Evolutionary conservation across 202 grass and related monocot genomes (phyloP).

Genomic region (Eragrostis tef): DNA sequence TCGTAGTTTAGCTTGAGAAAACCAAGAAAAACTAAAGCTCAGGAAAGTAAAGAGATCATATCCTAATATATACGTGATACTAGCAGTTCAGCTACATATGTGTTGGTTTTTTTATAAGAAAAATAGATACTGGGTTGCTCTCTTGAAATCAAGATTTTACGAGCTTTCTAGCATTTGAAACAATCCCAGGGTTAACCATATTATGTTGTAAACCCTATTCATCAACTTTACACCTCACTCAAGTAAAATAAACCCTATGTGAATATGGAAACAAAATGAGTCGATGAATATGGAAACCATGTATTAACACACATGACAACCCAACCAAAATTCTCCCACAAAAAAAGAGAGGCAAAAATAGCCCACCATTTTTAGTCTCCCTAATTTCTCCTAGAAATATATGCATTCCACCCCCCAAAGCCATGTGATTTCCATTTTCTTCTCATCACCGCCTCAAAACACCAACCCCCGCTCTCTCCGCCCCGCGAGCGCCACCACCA

Average conservation of each 20-base stretch:
- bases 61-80: too few relatives aligned
- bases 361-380: constrained; percentile 59
- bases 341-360: constrained; percentile 39
- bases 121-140: background rate
- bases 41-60: too few relatives aligned
- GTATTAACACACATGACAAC: constrained; percentile 10
- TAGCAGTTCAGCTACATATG: background rate
- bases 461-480: constrained; percentile 20
- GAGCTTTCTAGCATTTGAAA: background rate
- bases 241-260: background rate
- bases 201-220: background rate
- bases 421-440: constrained; percentile 43
- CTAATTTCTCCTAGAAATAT: constrained; percentile 41
- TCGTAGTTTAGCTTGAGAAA: too few relatives aligned
- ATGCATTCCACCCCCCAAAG: constrained; percentile 26
- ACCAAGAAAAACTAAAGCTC: too few relatives aligned
- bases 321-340: background rate
- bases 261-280: background rate
- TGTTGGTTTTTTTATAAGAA: too few relatives aligned
- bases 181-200: background rate
- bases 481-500: constrained; percentile 47
- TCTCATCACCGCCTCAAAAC: constrained; percentile 44
- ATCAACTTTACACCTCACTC: background rate
- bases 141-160: background rate
- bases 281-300: too few relatives aligned